These are phyloP conservation scores for Cladophialophora carrionii DNA, from an alignment of 2,329 filamentous ascomycete species.

Conservation along the genomic window DNA sequence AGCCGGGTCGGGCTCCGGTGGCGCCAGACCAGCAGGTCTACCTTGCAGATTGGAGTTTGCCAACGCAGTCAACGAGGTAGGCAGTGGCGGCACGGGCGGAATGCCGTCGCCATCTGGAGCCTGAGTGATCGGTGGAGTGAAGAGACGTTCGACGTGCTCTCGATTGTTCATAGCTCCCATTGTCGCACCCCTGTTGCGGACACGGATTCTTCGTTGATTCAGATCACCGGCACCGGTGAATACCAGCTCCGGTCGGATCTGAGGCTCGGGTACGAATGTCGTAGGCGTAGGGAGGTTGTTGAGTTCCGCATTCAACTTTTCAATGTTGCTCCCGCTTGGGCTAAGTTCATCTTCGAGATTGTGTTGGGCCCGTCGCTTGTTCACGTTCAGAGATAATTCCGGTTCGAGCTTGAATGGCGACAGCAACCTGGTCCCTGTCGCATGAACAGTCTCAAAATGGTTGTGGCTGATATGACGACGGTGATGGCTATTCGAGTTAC, in stretches of 20 bases:
- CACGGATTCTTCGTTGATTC: slow-evolving; percentile 60
- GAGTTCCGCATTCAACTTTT: slow-evolving; percentile 44
- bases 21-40: slow-evolving; percentile 38
- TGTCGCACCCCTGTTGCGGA: slow-evolving; percentile 65
- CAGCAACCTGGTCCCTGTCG: slow-evolving; percentile 48
- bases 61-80: slow-evolving; percentile 31
- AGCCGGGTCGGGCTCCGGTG: slow-evolving; percentile 44
- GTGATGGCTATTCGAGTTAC: slow-evolving; percentile 38
- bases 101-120: slow-evolving; percentile 34
- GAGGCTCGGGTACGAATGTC: slow-evolving; percentile 51
- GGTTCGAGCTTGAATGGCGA: slow-evolving; percentile 62
- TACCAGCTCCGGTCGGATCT: slow-evolving; percentile 34
- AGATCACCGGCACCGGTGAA: slow-evolving; percentile 46
- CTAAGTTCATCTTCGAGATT: slow-evolving; percentile 58
- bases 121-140: slow-evolving; percentile 50
- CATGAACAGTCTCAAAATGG: slow-evolving; percentile 51
- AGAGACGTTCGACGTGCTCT: slow-evolving; percentile 58
- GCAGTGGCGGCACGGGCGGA: slow-evolving; percentile 34
- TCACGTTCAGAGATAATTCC: slow-evolving; percentile 52
- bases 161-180: slow-evolving; percentile 59
- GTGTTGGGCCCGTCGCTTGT: slow-evolving; percentile 62
- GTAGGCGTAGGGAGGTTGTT: slow-evolving; percentile 39
- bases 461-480: slow-evolving; percentile 42
- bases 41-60: slow-evolving; percentile 30
- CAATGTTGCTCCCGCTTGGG: slow-evolving; percentile 47